A percentile compares a stretch with the other conserved stretches of the same genome.
Evolutionary conservation across 371 early-diverging fungal genomes (phyloP).

Genomic region (Actinomortierella wolfii): DNA sequence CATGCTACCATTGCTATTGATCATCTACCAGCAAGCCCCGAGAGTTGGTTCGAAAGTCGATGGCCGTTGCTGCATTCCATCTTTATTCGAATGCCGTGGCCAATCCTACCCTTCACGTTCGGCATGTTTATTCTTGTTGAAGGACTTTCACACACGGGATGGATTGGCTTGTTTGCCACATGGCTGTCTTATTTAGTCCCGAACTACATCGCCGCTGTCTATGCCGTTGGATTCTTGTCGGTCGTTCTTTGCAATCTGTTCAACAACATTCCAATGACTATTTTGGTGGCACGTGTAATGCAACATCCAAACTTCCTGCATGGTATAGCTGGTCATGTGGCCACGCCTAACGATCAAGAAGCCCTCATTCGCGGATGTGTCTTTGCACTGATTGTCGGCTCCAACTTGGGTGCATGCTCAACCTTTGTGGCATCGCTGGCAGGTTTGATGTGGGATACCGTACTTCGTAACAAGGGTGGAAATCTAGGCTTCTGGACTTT

Average conservation of each 20-base stretch:
- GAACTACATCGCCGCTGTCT: slow-evolving; percentile 62
- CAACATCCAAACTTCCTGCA: slow-evolving; percentile 65
- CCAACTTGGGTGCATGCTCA: slow-evolving; percentile 82
- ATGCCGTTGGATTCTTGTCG: slow-evolving; percentile 64
- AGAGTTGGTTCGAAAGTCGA: slow-evolving; percentile 18
- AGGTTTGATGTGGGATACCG: slow-evolving; percentile 81
- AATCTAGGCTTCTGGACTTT: slow-evolving; percentile 62
- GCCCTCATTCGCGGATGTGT: slow-evolving; percentile 59
- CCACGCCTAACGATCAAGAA: slow-evolving; percentile 15
- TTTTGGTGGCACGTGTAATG: slow-evolving; percentile 76
- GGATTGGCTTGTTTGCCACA: slow-evolving; percentile 71
- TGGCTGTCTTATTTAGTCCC: slow-evolving; percentile 60
- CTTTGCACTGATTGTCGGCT: slow-evolving; percentile 76
- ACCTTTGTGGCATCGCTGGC: slow-evolving; percentile 78
- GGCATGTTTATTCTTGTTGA: slow-evolving; percentile 88
- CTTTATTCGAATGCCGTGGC: slow-evolving; percentile 72
- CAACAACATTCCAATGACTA: slow-evolving; percentile 87
- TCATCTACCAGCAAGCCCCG: too few species aligned
- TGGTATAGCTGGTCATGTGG: neutral
- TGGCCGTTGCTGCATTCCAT: slow-evolving; percentile 60
- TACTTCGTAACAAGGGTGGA: slow-evolving; percentile 61
- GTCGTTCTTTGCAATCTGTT: slow-evolving; percentile 74
- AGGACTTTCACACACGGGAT: slow-evolving; percentile 65
- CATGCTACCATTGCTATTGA: too few species aligned
- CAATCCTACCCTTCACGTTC: slow-evolving; percentile 74